Base-by-base conservation (phyloP, 2,329 filamentous ascomycete genomes). In the Bipolaris victoriae region DNA sequence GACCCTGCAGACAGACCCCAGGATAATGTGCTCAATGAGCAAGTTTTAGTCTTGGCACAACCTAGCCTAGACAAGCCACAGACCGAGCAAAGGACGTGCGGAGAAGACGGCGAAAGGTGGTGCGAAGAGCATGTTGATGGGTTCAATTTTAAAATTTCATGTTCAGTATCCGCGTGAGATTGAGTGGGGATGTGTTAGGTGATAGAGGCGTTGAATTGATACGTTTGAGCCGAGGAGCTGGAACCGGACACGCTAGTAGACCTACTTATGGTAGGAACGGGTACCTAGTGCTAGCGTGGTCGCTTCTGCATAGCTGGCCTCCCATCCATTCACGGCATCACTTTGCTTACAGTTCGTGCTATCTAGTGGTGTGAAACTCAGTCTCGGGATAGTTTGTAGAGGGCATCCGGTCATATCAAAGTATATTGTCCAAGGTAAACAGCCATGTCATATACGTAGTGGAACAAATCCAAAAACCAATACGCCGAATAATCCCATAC, bases 21-120 rank as follows among this genome's bases (percentile, higher is more conserved):
- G 59, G 37, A 58, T 65, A 68, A 69, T 55, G 63, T 68, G 66
- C 66, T 68, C 66, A 66, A 41, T 67, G 66, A 67, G 65, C 66
- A 69, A 65, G 62, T 69, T 69, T 63, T 53, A 13, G 49, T 3
- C 57, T 67, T 67, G 62, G 64, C 66, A 49, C 11, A 41, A 36
- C n/a, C 16, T 7, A 31, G 2, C 18, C 18, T 31, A 39, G 33
- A 22, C n/a, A 48, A 29, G n/a, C 13, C 13, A 22, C 13, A 24
- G 16, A 9, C 18, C 7, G 16, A n/a, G 26, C 18, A 18, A 35
- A 31, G 31, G 11, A 35, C 9, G 11, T 13, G 16, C 20, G 15
- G 5, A 4, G 22, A 15, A 15, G 7, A 9, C 18, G 2, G 11
- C 18, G 5, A 43, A 24, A 16, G n/a, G 13, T 3, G 13, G 15